Conservation (phyloP, 1,284 basidiomycete genomes). For the Leccinum colubrinum region DNA sequence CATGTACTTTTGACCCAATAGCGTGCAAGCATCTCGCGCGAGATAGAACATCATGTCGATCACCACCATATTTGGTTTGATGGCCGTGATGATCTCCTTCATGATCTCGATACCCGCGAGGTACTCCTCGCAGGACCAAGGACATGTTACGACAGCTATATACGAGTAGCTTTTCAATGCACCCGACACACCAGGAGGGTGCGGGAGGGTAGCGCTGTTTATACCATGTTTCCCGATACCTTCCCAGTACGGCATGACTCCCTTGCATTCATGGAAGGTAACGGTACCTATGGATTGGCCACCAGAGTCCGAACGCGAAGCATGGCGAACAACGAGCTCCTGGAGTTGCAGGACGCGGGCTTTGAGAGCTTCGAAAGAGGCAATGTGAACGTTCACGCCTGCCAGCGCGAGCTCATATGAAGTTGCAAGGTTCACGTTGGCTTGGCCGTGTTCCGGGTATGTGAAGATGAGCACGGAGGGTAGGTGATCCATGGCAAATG, state of each 20-base stretch:
- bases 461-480: slow-evolving; percentile 8
- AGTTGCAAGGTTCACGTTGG: slow-evolving; percentile 14
- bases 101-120: not conserved
- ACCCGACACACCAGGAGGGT: slow-evolving; percentile 6
- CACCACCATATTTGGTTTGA: slow-evolving; percentile 4
- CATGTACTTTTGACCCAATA: slow-evolving; percentile 2
- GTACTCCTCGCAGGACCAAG: slow-evolving; percentile 8
- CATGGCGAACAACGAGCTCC: slow-evolving; percentile 6
- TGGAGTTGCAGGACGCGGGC: slow-evolving; percentile 7
- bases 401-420: slow-evolving; percentile 12
- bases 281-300: not conserved
- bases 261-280: slow-evolving; percentile 8
- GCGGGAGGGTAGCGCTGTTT: not conserved
- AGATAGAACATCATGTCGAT: slow-evolving; percentile 1
- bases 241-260: not conserved
- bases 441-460: slow-evolving; percentile 11
- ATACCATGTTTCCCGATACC: not conserved
- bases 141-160: not conserved
- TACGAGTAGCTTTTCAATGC: slow-evolving; percentile 3
- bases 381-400: slow-evolving; percentile 5
- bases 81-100: slow-evolving; percentile 3
- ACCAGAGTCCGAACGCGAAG: not conserved
- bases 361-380: slow-evolving; percentile 7
- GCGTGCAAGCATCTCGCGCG: slow-evolving; percentile 11
- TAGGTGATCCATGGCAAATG: not conserved